Base-by-base conservation (phyloP, 768 basidiomycete species). In the Lepiota venenata region DNA sequence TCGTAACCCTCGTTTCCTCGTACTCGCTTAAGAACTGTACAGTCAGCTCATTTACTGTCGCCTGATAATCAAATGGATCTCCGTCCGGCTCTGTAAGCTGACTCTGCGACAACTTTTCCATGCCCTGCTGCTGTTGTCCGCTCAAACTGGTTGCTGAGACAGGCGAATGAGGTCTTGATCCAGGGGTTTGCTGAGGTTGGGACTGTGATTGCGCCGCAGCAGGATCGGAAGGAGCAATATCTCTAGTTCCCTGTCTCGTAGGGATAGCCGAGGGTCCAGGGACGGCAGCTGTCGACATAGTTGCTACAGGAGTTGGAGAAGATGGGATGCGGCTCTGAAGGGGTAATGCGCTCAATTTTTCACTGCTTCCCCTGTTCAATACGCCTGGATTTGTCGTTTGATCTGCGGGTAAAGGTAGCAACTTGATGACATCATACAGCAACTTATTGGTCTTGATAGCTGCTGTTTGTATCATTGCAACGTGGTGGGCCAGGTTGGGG, bases 21-120 rank as follows among this genome's bases (percentile, higher is more conserved):
- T 91, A 93, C 69, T 99, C 96, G 69, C 91, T 94, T 70, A 98
- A 65, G 66, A 99, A 95, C 61, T 97, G 94, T 47, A 97, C 75
- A 3, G 93, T 97, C 58, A 99, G 70, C 47, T 90, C 91, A 63
- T 91, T 92, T 48, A 99, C 96, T 0, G 93, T 98, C 16, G 85
- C 82, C 60, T 92, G 88, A 62, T 97, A 97, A 65, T 97, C 93
- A 62, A 99, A 93, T 2, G 80, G 78, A 65, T 95, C 93, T 85
- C 87, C 61, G 79, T 78, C 15, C 64, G 57, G 10, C 47, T 59
- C 20, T 66, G 64, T 15, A 64, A 63, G 29, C 53, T 59, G 41
- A 67, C 59, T 11, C 22, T 52, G 51, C 16, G 51, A 45, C 37
- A 52, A 27, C 21, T 45, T 52, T n/a, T 52, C 51, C 9, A 35